Evolutionary conservation across 1,139 yeast genomes (phyloP).

Genomic region (Kodamaea derodonti): DNA sequence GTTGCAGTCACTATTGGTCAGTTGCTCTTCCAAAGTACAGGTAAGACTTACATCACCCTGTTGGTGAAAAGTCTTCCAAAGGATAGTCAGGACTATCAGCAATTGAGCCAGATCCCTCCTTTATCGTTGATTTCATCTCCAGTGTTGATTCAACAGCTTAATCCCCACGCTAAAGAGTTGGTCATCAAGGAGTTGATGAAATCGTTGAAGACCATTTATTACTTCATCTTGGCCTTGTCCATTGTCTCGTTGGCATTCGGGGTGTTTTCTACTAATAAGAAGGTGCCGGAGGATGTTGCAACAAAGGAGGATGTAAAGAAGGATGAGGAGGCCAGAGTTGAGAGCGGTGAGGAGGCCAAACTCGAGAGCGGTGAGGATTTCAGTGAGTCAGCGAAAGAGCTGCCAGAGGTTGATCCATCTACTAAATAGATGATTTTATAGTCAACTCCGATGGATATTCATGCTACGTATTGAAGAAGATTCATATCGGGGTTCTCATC

Average conservation of each 20-base stretch:
- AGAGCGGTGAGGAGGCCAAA: too few species aligned
- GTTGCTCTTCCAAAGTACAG: constrained; percentile 30
- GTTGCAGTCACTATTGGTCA: constrained; percentile 15
- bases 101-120: constrained; percentile 17
- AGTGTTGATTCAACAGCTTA: constrained; percentile 12
- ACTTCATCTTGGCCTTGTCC: constrained; percentile 33
- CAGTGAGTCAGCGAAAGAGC: too few species aligned
- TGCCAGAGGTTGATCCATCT: too few species aligned
- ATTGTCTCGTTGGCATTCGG: constrained; percentile 24
- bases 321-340: background rate
- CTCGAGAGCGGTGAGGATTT: too few species aligned
- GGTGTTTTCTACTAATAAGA: constrained; percentile 16
- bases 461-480: too few species aligned
- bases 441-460: too few species aligned
- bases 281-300: constrained; percentile 13
- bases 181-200: constrained; percentile 31
- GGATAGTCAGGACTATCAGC: constrained; percentile 14
- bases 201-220: constrained; percentile 37
- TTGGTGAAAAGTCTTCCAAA: constrained; percentile 13
- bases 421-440: too few species aligned
- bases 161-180: constrained; percentile 17
- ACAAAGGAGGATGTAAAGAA: background rate
- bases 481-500: too few species aligned
- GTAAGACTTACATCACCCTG: constrained; percentile 5
- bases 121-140: constrained; percentile 3